Base-by-base conservation (phyloP, 139 green algal genomes). In the Limnomonas spitsbergensis region DNA sequence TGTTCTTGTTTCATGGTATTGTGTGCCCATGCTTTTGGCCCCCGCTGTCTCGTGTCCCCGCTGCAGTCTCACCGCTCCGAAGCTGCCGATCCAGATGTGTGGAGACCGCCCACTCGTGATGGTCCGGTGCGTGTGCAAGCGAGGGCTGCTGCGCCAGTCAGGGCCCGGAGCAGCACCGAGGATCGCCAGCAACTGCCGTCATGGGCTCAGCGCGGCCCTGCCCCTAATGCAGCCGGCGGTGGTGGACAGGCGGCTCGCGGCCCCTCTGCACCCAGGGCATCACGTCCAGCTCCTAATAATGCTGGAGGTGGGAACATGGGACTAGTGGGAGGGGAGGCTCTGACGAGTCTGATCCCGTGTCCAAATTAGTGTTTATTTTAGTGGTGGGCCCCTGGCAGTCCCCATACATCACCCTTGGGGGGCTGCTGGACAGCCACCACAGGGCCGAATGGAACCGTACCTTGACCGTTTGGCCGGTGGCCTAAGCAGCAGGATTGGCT, bases 81-180 rank as follows among this genome's bases (percentile, higher is more conserved):
- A 39, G n/a, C 69, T 4, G 24, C 67, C 14, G 87, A 92, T 71
- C 87, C 87, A 4, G 86, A 90, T 73, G 83, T 90, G 36, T 92
- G 88, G 88, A 54, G 85, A 1, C 80, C 87, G 2, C 83, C 83
- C 67, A 87, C 69, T 1, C 61, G 78, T 0, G 80, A 83, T 7
- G 78, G 75, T 4, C 71, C 74, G 6, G 54, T 68, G 31, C 53
- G 74, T 3, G 31, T 79, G 1, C 61, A 75, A 40, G 42, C 75
- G n/a, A 34, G 38, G 27, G 38, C 29, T 24, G 31, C 40, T 38
- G 31, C 40, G 34, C 38, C 53, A 32, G 26, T n/a, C 2, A 29
- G 68, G 2, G 54, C 75, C 29, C 40, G 38, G 47, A 68, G 42
- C 80, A 75, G 74, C 40, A 6, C 39, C 1, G 38, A 76, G 35